Base-by-base conservation (phyloP, 2,329 filamentous ascomycete genomes). In the Penicillium sp. region DNA sequence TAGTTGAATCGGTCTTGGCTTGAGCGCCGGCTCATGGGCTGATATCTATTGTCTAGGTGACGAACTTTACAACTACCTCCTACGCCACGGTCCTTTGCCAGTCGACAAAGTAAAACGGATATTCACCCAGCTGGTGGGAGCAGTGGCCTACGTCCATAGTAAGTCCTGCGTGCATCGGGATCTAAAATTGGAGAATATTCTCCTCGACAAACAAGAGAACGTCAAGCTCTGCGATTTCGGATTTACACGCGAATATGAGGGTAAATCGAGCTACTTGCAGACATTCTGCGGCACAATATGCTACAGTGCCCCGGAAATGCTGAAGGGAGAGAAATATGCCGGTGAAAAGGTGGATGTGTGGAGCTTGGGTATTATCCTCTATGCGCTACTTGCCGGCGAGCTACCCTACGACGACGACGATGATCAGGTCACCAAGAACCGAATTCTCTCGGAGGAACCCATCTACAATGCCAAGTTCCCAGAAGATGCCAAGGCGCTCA, bases 151-250 rank as follows among this genome's bases (percentile, higher is more conserved):
- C 73, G 94, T 99, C 35, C 94, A 99, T 76, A 88, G 87, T 72
- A 92, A 96, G 67, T 92, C 89, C 6, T 99, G 94, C 71, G 94
- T 99, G 31, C 94, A 99, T 73, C 90, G 94, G 65, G 94, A 99
- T 72, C 79, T 99, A 52, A 99, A 99, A 75, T 82, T 99, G 67
- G 94, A 99, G 72, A 96, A 96, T 69, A 97, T 99, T 55, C 79
- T 99, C 44, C 83, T 99, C 64, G 94, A 99, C 78, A 97, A 95
- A 73, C 83, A 97, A 70, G 93, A 95, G 70, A 96, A 97, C 69
- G 94, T 99, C 64, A 99, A 99, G 77, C 79, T 99, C 57, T 93
- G 95, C 64, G 94, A 99, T 73, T 99, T 99, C 77, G 94, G 94
- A 18, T 99, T 99, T 71, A 99, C 94, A 11, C 84, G 94, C 62